Percentiles rank a stretch among this genome's conserved stretches.
Evolutionary conservation across 176 grass and related monocot genomes (phyloP).

Genomic region (Phoenix dactylifera): DNA sequence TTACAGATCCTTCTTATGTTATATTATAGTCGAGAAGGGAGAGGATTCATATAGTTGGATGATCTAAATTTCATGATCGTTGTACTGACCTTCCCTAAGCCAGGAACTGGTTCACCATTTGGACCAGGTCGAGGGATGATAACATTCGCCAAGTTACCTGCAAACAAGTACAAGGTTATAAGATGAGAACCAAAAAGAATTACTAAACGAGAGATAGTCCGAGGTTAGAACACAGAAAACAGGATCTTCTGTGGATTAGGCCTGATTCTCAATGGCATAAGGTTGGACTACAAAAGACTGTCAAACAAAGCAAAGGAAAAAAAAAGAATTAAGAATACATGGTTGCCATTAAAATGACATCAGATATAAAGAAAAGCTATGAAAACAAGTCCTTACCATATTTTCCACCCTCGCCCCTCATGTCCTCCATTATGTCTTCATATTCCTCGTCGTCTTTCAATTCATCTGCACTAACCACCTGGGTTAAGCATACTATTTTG

Average conservation of each 20-base stretch:
- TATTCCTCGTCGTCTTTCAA: constrained; percentile 91
- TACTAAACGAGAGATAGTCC: constrained; percentile 15
- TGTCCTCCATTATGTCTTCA: constrained; percentile 88
- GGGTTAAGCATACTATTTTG: constrained; percentile 77
- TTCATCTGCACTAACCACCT: constrained; percentile 69
- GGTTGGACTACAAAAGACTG: constrained; percentile 61
- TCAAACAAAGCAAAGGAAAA: constrained; percentile 50
- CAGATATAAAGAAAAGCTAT: constrained; percentile 42
- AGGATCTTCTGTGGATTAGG: constrained; percentile 43
- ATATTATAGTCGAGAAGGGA: too few relatives aligned
- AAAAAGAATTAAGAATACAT: constrained; percentile 17
- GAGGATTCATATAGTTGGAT: too few relatives aligned
- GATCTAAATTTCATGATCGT: background rate
- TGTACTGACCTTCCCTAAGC: constrained; percentile 74
- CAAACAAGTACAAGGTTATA: constrained; percentile 18
- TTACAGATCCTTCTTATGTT: too few relatives aligned
- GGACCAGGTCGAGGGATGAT: constrained; percentile 73
- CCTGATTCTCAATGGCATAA: constrained; percentile 57
- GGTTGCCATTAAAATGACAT: too few relatives aligned
- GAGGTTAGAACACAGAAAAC: constrained; percentile 16
- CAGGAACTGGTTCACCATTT: constrained; percentile 49
- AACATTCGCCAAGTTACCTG: constrained; percentile 92
- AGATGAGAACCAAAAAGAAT: constrained; percentile 14
- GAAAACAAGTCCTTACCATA: constrained; percentile 54
- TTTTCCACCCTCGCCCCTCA: constrained; percentile 85